Conservation (phyloP, 805 yeast genomes). For the Zygosaccharomyces gambellarensis region DNA sequence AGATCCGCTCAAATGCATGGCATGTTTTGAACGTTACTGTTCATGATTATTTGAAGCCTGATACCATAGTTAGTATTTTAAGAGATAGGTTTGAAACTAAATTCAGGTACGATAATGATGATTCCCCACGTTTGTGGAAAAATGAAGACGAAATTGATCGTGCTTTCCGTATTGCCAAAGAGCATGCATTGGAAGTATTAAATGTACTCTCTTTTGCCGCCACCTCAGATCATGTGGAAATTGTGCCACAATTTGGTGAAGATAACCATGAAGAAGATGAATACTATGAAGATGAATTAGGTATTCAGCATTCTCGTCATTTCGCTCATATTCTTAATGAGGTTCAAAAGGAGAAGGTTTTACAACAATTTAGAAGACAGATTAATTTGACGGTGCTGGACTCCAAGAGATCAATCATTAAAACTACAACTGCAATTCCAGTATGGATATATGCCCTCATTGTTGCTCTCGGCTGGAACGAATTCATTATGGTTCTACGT, state of each 20-base stretch:
- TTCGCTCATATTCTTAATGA: constrained; percentile 57
- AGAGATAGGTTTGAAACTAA: constrained; percentile 77
- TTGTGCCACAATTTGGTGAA: constrained; percentile 54
- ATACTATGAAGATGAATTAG: constrained; percentile 39
- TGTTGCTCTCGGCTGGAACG: constrained; percentile 88
- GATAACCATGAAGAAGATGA: constrained; percentile 33
- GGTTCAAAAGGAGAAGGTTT: constrained; percentile 52
- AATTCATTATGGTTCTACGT: constrained; percentile 79
- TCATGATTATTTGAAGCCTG: constrained; percentile 60
- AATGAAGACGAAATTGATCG: constrained; percentile 67
- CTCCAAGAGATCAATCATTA: constrained; percentile 80
- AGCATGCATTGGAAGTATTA: constrained; percentile 49
- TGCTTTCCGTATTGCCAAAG: constrained; percentile 56
- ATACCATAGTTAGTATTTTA: constrained; percentile 57
- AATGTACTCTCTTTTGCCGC: constrained; percentile 58
- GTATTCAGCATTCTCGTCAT: constrained; percentile 37
- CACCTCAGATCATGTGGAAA: constrained; percentile 47
- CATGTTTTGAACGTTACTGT: constrained; percentile 50
- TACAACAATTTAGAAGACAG: constrained; percentile 61
- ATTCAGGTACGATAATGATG: constrained; percentile 78
- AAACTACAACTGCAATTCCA: constrained; percentile 76
- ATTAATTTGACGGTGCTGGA: constrained; percentile 78
- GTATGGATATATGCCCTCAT: constrained; percentile 71
- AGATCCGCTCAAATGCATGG: constrained; percentile 61
- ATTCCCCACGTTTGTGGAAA: constrained; percentile 78